These are phyloP conservation scores for Lepidium campestre DNA, from an alignment of 441 rosid species.

Conservation along the genomic window DNA sequence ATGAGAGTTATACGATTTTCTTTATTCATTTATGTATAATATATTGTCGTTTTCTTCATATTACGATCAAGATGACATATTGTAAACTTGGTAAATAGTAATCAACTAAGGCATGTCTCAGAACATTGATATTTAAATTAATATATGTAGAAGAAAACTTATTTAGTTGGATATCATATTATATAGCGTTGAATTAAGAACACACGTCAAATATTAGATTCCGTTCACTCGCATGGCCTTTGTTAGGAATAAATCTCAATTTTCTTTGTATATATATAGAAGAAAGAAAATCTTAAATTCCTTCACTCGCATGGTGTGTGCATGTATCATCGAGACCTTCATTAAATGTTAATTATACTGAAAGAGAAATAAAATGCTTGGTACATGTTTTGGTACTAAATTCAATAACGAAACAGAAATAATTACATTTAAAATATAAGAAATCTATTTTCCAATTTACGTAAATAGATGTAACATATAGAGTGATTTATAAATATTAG, in stretches of 20 bases:
- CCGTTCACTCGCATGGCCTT: slow-evolving; percentile 12
- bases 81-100: slow-evolving; percentile 3
- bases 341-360: too few relatives aligned
- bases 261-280: too few relatives aligned
- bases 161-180: not conserved
- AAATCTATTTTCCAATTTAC: not conserved
- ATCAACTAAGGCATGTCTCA: slow-evolving; percentile 13
- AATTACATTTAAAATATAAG: not conserved
- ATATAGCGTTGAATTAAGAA: not conserved
- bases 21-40: not conserved
- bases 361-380: not conserved
- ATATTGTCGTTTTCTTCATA: not conserved
- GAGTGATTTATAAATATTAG: not conserved
- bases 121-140: not conserved
- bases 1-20: not conserved
- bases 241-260: not conserved
- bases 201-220: slow-evolving; percentile 4
- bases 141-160: not conserved
- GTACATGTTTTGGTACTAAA: not conserved
- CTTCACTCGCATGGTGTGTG: not conserved
- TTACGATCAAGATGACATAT: not conserved
- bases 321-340: too few relatives aligned
- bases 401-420: not conserved
- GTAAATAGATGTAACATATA: not conserved
- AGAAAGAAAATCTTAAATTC: too few relatives aligned